These are phyloP conservation scores for Lachnellula arida DNA, from an alignment of 2,329 filamentous ascomycete genomes.

Conservation along the genomic window DNA sequence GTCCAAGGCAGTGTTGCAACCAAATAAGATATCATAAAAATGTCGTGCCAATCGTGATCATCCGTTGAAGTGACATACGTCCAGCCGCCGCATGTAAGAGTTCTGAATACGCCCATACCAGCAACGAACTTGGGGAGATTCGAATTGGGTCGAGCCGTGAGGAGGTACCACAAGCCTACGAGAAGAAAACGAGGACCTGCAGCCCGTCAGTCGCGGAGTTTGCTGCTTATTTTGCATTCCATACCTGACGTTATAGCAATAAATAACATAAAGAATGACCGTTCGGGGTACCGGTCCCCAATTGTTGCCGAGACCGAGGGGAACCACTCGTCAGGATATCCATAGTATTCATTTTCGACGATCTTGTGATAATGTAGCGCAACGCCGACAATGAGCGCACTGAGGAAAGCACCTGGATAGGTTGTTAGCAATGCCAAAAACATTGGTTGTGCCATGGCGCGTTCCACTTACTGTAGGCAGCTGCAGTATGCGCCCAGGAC, in stretches of 20 bases:
- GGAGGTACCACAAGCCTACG: slow-evolving; percentile 85
- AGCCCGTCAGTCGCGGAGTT: slow-evolving; percentile 14
- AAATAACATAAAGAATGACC: slow-evolving; percentile 94
- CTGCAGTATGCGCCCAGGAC: slow-evolving; percentile 77
- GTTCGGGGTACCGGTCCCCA: slow-evolving; percentile 93
- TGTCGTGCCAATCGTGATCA: slow-evolving; percentile 97
- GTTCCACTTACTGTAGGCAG: slow-evolving; percentile 67
- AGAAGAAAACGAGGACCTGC: slow-evolving; percentile 84
- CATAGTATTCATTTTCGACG: slow-evolving; percentile 93
- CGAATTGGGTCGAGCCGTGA: slow-evolving; percentile 72
- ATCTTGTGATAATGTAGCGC: slow-evolving; percentile 93
- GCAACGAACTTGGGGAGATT: slow-evolving; percentile 78
- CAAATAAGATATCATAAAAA: slow-evolving; percentile 98
- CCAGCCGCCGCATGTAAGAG: slow-evolving; percentile 93
- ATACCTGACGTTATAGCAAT: slow-evolving; percentile 90
- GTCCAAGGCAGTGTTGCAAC: slow-evolving; percentile 96
- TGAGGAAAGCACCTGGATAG: slow-evolving; percentile 69
- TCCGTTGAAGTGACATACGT: slow-evolving; percentile 98
- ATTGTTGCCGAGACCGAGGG: slow-evolving; percentile 95
- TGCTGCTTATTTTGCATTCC: slow-evolving; percentile 15
- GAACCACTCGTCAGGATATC: slow-evolving; percentile 94
- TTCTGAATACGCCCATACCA: slow-evolving; percentile 76
- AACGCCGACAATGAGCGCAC: slow-evolving; percentile 76
- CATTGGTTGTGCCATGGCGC: background rate
- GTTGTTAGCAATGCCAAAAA: slow-evolving; percentile 16